Percentiles rank a stretch among this genome's conserved stretches.
Evolutionary conservation across 2,329 filamentous ascomycete species (phyloP).

Genomic region (Coleophoma cylindrospora): DNA sequence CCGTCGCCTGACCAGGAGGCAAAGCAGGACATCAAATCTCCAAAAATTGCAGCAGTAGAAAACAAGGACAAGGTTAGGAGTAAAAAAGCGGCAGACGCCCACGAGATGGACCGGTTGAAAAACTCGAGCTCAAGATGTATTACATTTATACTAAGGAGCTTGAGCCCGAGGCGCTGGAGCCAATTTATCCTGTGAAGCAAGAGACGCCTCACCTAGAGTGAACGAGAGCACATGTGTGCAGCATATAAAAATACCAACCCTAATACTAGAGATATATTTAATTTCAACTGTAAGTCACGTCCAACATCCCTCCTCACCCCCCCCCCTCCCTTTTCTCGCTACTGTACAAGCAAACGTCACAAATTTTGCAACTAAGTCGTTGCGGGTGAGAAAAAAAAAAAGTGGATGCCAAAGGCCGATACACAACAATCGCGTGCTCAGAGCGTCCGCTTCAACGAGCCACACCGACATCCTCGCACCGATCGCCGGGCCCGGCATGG

Average conservation of each 20-base stretch:
- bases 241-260: constrained; percentile 71
- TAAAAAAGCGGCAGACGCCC: too few species aligned
- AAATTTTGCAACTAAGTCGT: too few species aligned
- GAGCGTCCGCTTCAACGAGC: constrained; percentile 55
- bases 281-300: constrained; percentile 59
- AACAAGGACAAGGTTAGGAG: too few species aligned
- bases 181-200: constrained; percentile 59
- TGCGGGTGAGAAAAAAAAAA: too few species aligned
- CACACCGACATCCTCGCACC: constrained; percentile 67
- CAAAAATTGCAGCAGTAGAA: too few species aligned
- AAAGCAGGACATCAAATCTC: too few species aligned
- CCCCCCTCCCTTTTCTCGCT: too few species aligned
- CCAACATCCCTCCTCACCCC: too few species aligned
- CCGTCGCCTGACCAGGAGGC: too few species aligned
- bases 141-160: constrained; percentile 52
- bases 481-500: constrained; percentile 43
- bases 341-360: too few species aligned
- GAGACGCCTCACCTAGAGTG: constrained; percentile 60
- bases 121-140: constrained; percentile 32
- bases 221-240: constrained; percentile 59
- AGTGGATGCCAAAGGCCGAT: constrained; percentile 29
- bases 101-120: too few species aligned
- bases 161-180: constrained; percentile 67
- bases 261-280: constrained; percentile 69
- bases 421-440: constrained; percentile 61